Evolutionary conservation across 371 early-diverging fungal genomes (phyloP).

Genomic region (Ordospora pajunii): DNA sequence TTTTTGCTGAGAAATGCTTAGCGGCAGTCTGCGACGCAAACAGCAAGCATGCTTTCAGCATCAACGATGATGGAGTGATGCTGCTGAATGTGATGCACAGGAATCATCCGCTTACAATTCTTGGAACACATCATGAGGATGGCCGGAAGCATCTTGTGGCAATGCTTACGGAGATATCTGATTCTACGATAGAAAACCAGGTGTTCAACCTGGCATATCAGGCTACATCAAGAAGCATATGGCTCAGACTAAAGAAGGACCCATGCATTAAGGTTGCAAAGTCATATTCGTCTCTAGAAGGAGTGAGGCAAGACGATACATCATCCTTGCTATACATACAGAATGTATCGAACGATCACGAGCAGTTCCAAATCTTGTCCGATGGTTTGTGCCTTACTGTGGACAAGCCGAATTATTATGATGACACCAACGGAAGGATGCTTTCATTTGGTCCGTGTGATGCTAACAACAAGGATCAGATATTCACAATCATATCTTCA

Average conservation of each 20-base stretch:
- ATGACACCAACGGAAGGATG: not conserved
- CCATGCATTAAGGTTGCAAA: not conserved
- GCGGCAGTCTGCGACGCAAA: not conserved
- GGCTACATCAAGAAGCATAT: not conserved
- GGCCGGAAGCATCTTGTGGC: not conserved
- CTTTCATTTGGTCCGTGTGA: conserved; percentile 7
- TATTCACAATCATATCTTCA: conserved; percentile 17
- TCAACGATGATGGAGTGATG: conserved; percentile 12
- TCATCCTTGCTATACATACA: not conserved
- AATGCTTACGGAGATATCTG: not conserved
- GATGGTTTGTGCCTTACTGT: conserved; percentile 11
- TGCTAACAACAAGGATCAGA: not conserved
- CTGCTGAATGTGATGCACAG: conserved; percentile 2
- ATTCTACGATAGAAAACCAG: not conserved
- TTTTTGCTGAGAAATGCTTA: not conserved
- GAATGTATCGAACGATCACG: not conserved
- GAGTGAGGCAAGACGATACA: not conserved
- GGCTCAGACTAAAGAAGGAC: not conserved
- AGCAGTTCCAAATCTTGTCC: conserved; percentile 16
- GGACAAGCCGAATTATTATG: not conserved
- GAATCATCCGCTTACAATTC: conserved; percentile 9
- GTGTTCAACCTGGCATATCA: conserved; percentile 12
- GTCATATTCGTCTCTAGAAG: not conserved
- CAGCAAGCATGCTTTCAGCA: not conserved
- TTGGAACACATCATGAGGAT: not conserved